phyloP scores from a whole-genome alignment of 140 eudicot species.

The Cichorium intybus region DNA sequence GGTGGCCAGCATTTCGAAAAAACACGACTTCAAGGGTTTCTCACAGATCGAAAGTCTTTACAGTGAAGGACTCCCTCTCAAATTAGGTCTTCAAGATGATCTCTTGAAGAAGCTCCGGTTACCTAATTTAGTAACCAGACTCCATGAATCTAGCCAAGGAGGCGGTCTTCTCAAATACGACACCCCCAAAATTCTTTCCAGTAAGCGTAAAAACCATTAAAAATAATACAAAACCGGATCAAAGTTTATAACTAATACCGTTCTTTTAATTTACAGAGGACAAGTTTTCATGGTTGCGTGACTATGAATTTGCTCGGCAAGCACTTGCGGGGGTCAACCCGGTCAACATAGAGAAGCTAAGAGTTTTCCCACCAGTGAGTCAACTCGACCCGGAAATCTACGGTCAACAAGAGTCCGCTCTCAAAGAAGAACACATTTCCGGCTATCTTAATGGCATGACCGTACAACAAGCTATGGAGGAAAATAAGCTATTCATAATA shows the following conservation, averaged over 20 bases:
- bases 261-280: slow-evolving; percentile 59
- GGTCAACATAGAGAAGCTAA: slow-evolving; percentile 71
- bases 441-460: slow-evolving; percentile 85
- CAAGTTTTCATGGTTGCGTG: slow-evolving; percentile 84
- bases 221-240: not conserved
- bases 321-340: slow-evolving; percentile 93
- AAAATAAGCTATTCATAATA: slow-evolving; percentile 62
- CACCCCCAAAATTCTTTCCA: slow-evolving; percentile 70
- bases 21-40: slow-evolving; percentile 83
- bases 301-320: slow-evolving; percentile 96
- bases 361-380: slow-evolving; percentile 75
- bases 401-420: slow-evolving; percentile 79
- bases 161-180: slow-evolving; percentile 83
- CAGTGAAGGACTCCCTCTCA: slow-evolving; percentile 77
- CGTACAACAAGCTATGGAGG: slow-evolving; percentile 81
- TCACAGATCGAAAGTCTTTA: slow-evolving; percentile 78
- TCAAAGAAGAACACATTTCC: slow-evolving; percentile 75
- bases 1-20: slow-evolving; percentile 72
- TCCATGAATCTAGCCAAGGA: slow-evolving; percentile 62
- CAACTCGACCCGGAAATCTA: slow-evolving; percentile 75
- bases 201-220: slow-evolving; percentile 33
- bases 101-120: slow-evolving; percentile 70
- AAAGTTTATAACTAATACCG: not conserved
- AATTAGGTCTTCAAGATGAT: slow-evolving; percentile 74
- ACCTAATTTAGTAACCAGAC: slow-evolving; percentile 57